Percentiles rank a stretch among this genome's conserved stretches.
Evolutionary conservation across 129 eudicot species (phyloP).

Genomic region (Glebionis coronaria): DNA sequence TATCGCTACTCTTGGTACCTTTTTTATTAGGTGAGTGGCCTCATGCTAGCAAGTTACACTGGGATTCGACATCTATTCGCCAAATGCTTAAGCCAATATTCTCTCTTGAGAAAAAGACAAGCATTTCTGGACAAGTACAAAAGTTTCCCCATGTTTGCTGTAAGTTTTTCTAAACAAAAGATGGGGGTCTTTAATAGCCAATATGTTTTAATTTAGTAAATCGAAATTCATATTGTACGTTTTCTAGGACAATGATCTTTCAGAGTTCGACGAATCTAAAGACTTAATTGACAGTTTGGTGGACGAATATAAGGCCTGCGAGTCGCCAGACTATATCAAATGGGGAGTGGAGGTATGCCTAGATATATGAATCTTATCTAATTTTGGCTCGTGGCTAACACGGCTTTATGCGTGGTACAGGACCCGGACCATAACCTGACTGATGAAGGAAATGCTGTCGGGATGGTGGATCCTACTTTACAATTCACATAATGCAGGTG

Average conservation of each 20-base stretch:
- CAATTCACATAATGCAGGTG: constrained; percentile 31
- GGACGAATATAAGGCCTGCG: constrained; percentile 90
- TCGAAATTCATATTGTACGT: constrained; percentile 7
- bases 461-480: constrained; percentile 65
- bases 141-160: constrained; percentile 87
- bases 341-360: constrained; percentile 80
- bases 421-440: constrained; percentile 59
- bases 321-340: constrained; percentile 86
- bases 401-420: constrained; percentile 27
- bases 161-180: constrained; percentile 37
- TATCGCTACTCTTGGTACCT: too few species aligned
- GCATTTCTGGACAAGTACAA: constrained; percentile 94
- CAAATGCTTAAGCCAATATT: constrained; percentile 80
- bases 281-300: constrained; percentile 77
- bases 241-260: constrained; percentile 77
- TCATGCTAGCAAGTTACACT: constrained; percentile 95
- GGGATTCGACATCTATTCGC: constrained; percentile 89
- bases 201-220: background rate
- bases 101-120: constrained; percentile 82
- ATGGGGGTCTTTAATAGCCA: background rate
- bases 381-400: background rate
- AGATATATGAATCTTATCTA: background rate
- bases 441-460: constrained; percentile 63
- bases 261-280: constrained; percentile 82
- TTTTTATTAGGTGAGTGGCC: constrained; percentile 71